Conservation (phyloP, 441 rosid species). For the Oxalis stricta region DNA sequence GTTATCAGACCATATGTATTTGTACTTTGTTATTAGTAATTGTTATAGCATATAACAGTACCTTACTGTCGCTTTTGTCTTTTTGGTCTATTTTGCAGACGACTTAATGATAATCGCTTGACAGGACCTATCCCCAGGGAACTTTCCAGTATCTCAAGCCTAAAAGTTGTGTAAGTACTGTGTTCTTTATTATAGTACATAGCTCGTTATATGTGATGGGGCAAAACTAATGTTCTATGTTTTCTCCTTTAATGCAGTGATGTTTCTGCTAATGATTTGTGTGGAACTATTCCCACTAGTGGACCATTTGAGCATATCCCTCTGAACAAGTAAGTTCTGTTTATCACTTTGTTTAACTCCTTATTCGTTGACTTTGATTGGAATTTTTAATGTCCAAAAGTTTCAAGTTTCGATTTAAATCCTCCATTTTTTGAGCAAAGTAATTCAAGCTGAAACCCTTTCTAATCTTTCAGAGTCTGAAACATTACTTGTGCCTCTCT, state of each 20-base stretch:
- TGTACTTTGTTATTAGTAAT: background rate
- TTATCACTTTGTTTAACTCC: too few relatives aligned
- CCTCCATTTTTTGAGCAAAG: too few relatives aligned
- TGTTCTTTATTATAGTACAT: background rate
- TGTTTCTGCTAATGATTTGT: conserved; percentile 72
- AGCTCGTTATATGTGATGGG: background rate
- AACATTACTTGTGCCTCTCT: too few relatives aligned
- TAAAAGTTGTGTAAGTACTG: conserved; percentile 86
- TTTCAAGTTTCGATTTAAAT: too few relatives aligned
- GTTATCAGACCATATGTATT: too few relatives aligned
- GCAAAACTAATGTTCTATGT: background rate
- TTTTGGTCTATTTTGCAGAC: conserved; percentile 36
- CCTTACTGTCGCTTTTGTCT: conserved; percentile 2
- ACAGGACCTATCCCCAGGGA: conserved; percentile 81
- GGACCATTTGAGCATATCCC: conserved; percentile 88
- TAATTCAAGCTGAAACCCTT: too few relatives aligned
- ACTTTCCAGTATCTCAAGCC: conserved; percentile 50
- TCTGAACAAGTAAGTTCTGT: conserved; percentile 61
- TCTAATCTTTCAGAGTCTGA: too few relatives aligned
- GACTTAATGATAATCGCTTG: conserved; percentile 72
- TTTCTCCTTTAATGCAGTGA: conserved; percentile 33
- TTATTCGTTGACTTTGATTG: too few relatives aligned
- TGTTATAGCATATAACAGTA: background rate
- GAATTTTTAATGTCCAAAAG: too few relatives aligned
- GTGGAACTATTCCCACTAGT: conserved; percentile 84